phyloP scores from a whole-genome alignment of 192 early-diverging fungal genomes.

The Thoreauomyces humboldtii region DNA sequence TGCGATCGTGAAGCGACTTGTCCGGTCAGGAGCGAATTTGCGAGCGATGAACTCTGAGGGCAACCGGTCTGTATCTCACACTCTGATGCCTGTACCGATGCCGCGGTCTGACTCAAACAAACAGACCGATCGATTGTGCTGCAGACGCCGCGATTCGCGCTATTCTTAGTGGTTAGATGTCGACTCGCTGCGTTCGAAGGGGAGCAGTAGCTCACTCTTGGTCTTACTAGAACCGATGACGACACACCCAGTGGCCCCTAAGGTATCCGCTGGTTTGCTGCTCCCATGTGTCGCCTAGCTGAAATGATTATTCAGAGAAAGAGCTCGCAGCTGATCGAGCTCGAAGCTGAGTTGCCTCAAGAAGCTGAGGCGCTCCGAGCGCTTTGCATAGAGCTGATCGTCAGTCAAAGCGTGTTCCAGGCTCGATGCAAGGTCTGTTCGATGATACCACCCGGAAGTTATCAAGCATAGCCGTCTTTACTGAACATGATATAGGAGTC shows the following conservation, averaged over 20 bases:
- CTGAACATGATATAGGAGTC: conserved; percentile 31
- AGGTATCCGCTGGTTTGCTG: not conserved
- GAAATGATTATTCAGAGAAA: not conserved
- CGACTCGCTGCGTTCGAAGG: not conserved
- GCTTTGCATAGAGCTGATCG: conserved; percentile 34
- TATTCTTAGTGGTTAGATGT: conserved; percentile 1
- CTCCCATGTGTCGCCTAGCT: not conserved
- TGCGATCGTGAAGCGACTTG: conserved; percentile 12
- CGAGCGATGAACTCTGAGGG: conserved; percentile 15
- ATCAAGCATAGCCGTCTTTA: not conserved
- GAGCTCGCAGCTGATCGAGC: conserved; percentile 21
- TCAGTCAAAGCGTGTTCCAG: conserved; percentile 31
- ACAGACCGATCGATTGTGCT: conserved; percentile 29
- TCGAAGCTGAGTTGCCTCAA: conserved; percentile 30
- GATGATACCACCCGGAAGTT: not conserved
- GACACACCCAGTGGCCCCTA: not conserved
- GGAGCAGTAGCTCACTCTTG: not conserved
- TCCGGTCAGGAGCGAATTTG: conserved; percentile 19
- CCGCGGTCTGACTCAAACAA: not conserved
- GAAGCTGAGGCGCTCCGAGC: conserved; percentile 18
- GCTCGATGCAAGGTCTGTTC: conserved; percentile 43
- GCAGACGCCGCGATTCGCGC: conserved; percentile 2
- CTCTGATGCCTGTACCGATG: not conserved
- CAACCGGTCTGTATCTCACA: conserved; percentile 7
- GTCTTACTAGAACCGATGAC: not conserved